Evolutionary conservation across 306 rosid genomes (phyloP), one percentile per base, ranked within the genome.

Genomic region (Cicer chorassanicum): DNA sequence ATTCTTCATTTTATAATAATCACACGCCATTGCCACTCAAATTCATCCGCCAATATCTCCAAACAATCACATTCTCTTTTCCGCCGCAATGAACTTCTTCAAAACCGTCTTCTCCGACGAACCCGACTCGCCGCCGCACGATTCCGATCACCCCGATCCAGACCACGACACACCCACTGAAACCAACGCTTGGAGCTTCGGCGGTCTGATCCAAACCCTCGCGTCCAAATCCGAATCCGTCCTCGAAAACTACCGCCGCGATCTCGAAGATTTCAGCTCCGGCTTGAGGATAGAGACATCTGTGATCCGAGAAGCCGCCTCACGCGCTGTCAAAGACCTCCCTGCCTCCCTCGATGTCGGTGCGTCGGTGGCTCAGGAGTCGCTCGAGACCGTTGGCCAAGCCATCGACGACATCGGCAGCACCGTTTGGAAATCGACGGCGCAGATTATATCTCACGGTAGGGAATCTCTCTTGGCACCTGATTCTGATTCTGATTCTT

Each of bases 381-480:
- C 98, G 75, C 96, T 94, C 5, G 99, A 94, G 82, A 82, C 93
- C 44, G 98, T 94, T 1, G 99, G 98, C 15, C 93, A 94, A 61
- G 99, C 96, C 42, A 92, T 94, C 43, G 99, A 94, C 65, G 96
- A 92, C n/a, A 89, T 94, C 71, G 96, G 99, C 6, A 76, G 45
- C 88, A 78, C 93, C 46, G 96, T 94, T 4, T 94, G 98, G 99
- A 92, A 86, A 18, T 92, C 99, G 74, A 92, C 97, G 80, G 84
- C 95, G 10, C 86, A 81, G 88, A 87, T 93, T 45, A 88, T 93
- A 70, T 61, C 94, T 7, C 98, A 88, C 56, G 91, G 98, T 75
- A 90, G 84, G 91, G 94, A 86, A 4, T 45, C 92, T 46, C 85
- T 92, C 29, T 63, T 80, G 8, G 62, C 82, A 29, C 74, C 71